A percentile compares a stretch with the other conserved stretches of the same genome.
These are phyloP conservation scores for Pulveroboletus sp. DNA, from an alignment of 768 basidiomycete genomes.

Conservation along the genomic window DNA sequence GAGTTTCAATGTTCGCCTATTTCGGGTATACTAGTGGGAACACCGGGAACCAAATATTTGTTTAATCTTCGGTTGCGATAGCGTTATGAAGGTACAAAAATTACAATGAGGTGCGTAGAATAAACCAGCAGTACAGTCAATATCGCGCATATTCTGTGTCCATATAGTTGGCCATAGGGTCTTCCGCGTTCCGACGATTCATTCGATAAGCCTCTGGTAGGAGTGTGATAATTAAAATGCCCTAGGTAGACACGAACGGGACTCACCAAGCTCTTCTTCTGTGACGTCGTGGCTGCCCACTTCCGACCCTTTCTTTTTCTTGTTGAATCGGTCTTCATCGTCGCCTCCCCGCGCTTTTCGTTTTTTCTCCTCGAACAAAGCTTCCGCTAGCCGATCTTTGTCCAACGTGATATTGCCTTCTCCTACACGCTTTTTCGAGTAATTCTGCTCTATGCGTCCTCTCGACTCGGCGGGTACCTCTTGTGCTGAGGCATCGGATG, in stretches of 20 bases:
- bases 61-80: background rate
- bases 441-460: slow-evolving; percentile 61
- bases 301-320: slow-evolving; percentile 55
- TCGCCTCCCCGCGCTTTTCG: slow-evolving; percentile 61
- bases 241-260: background rate
- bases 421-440: slow-evolving; percentile 74
- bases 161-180: slow-evolving; percentile 93
- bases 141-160: slow-evolving; percentile 43
- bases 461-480: slow-evolving; percentile 29
- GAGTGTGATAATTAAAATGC: slow-evolving; percentile 9
- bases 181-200: slow-evolving; percentile 65
- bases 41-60: slow-evolving; percentile 3
- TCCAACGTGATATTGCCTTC: slow-evolving; percentile 82
- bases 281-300: slow-evolving; percentile 75
- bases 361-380: slow-evolving; percentile 79
- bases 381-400: slow-evolving; percentile 62
- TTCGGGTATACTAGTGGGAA: slow-evolving; percentile 21
- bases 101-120: background rate
- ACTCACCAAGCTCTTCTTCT: slow-evolving; percentile 81
- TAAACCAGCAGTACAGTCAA: background rate
- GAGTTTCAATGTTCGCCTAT: slow-evolving; percentile 20
- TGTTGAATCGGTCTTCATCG: slow-evolving; percentile 51
- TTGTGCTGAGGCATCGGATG: slow-evolving; percentile 29
- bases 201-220: slow-evolving; percentile 87
- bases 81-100: background rate